phyloP scores from a whole-genome alignment of 2,329 filamentous ascomycete species.

The Epichloe sibirici region DNA sequence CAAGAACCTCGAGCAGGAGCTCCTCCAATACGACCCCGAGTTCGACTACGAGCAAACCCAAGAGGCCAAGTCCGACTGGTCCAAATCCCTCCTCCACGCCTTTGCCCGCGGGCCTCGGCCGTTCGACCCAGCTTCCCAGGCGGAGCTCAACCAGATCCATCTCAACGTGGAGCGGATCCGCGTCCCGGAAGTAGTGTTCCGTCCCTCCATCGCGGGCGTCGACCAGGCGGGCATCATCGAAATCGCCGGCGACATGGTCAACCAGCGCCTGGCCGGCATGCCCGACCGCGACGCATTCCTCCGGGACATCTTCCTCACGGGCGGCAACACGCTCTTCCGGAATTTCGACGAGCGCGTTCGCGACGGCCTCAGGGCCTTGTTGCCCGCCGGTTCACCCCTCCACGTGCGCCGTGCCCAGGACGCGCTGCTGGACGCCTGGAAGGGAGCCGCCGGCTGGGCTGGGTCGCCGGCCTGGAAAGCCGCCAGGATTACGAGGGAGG shows the following conservation, averaged over 20 bases:
- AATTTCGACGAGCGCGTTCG: conserved; percentile 76
- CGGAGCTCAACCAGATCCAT: conserved; percentile 76
- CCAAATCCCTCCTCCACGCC: conserved; percentile 77
- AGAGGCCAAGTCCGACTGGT: conserved; percentile 91
- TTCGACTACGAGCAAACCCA: conserved; percentile 90
- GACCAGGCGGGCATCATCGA: conserved; percentile 92
- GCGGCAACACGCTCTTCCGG: conserved; percentile 78
- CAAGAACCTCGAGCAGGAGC: conserved; percentile 67
- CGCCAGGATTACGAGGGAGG: conserved; percentile 62
- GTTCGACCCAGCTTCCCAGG: conserved; percentile 68
- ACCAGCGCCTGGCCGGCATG: conserved; percentile 57
- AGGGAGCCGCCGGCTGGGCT: conserved; percentile 80
- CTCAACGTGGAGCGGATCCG: conserved; percentile 94
- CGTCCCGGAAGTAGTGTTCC: conserved; percentile 86
- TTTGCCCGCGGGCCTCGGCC: conserved; percentile 82
- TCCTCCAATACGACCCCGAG: conserved; percentile 73
- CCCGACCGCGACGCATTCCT: conserved; percentile 55
- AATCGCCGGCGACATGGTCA: conserved; percentile 81
- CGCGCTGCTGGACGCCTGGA: conserved; percentile 81
- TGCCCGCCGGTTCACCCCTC: conserved; percentile 59
- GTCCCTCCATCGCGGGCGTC: conserved; percentile 79
- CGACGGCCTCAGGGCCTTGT: conserved; percentile 56
- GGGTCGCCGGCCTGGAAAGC: conserved; percentile 44
- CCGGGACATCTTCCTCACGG: conserved; percentile 82
- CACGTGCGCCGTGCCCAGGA: conserved; percentile 61